phyloP scores from a whole-genome alignment of 768 basidiomycete species.

The Tylopilus intermedius region DNA sequence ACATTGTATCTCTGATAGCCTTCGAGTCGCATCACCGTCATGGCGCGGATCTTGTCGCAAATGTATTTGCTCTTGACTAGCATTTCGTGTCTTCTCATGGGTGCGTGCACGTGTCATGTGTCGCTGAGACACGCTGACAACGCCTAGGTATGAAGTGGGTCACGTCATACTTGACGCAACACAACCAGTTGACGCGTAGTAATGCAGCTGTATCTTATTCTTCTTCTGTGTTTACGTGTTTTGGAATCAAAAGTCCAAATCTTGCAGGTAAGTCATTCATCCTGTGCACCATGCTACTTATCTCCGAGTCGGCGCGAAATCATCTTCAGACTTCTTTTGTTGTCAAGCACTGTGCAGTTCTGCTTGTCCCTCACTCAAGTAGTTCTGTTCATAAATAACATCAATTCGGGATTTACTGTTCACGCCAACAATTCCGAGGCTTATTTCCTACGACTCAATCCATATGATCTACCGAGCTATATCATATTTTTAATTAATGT shows the following conservation, averaged over 20 bases:
- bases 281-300: not conserved
- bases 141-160: conserved; percentile 18
- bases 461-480: conserved; percentile 9
- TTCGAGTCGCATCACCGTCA: not conserved
- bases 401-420: not conserved
- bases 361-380: conserved; percentile 9
- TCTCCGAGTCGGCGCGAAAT: not conserved
- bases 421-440: not conserved
- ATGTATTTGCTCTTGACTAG: conserved; percentile 6
- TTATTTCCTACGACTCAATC: not conserved
- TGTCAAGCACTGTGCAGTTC: conserved; percentile 14
- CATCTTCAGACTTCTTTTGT: conserved; percentile 9
- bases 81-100: conserved; percentile 10
- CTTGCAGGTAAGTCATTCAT: not conserved
- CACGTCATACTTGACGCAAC: not conserved
- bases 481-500: conserved; percentile 18
- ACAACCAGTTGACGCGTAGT: not conserved
- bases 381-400: not conserved
- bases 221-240: conserved; percentile 18
- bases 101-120: conserved; percentile 4
- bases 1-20: not conserved
- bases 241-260: conserved; percentile 5
- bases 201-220: conserved; percentile 13
- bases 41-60: conserved; percentile 4
- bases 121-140: not conserved